Evolutionary conservation across 306 rosid genomes (phyloP), one percentile per base, ranked within the genome.

Genomic region (Gastrolobium bilobum): DNA sequence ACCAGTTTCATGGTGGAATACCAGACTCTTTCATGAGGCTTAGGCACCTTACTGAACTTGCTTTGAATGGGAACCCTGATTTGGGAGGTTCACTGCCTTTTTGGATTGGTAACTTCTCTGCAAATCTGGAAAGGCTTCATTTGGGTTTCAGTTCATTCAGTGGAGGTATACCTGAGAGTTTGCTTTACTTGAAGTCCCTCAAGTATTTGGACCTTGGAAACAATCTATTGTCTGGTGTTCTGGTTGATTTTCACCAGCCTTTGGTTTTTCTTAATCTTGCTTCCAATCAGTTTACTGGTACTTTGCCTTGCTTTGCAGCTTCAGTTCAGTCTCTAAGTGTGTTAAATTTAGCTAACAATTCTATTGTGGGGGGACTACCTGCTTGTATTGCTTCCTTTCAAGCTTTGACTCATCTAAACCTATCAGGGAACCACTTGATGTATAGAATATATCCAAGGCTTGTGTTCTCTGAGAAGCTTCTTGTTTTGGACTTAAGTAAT

Each of bases 91-190:
- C 72, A 30, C 14, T 95, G 29, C 97, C 97, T 65, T 43, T 58
- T 62, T 95, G 98, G 99, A 54, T 95, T 47, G 99, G 99, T 44
- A 95, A 91, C 64, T 92, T 95, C 85, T 95, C 99, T 37, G 11
- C 88, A 31, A 82, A 75, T 87, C 84, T 95, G 81, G 92, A 88
- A 73, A 92, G 85, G 13, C 20, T 95, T 7, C 87, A 88, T 66
- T 52, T 95, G 57, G 89, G 90, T 33, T 88, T 77, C 14, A 68
- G 90, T 81, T 90, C 97, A 10, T 90, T 95, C 75, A 50, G 15
- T 4, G 99, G 98, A 40, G 86, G 73, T 66, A 83, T 96, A 69
- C 99, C 99, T n/a, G 89, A 82, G 59, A 86, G 89, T 73, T 86
- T 96, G 84, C 82, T 89, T 87, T 69, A 80, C 78, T 81, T 83